Evolutionary conservation across 2,329 filamentous ascomycete genomes (phyloP), one percentile per base, ranked within the genome.

Genomic region (Cephalotrichum gorgonifer): DNA sequence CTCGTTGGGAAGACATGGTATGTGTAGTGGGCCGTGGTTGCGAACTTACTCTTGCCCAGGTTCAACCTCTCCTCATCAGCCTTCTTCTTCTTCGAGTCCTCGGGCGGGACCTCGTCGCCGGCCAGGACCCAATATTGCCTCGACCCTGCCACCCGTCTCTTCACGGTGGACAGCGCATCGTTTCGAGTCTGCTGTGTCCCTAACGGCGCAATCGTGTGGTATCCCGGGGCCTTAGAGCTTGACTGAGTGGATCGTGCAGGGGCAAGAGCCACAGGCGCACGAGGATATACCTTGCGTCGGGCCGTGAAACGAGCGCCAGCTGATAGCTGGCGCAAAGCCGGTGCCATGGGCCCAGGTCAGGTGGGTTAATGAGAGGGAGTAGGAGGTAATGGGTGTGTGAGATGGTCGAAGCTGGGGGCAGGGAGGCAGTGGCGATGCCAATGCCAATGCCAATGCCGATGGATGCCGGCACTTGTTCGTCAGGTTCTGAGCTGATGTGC

Each of bases 1-100:
- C 20, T 22, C 5, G 15, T 6, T 9, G n/a, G 28, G 17, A 22
- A 22, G 15, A 4, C 17, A 11, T 33, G 22, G 20, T 17, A 22
- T n/a, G 17, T 38, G n/a, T 22, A 20, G 12, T 15, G 30, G 30
- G 15, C n/a, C n/a, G 30, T 3, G 30, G 8, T 15, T 15, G n/a
- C 4, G 14, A n/a, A 41, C 17, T 31, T 44, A 31, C 44, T 50
- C 42, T 39, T 42, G 23, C 33, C 43, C 15, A 52, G 38, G 17
- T 46, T 49, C 11, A 41, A 26, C 35, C 41, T 35, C 27, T 22
- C 30, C 14, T 41, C 43, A 12, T 52, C 48, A 23, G 44, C 47
- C 2, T 52, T 27, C 30, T 44, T 43, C 48, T 54, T 48, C 17
- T 46, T 20, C 11, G 35, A 25, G 38, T 48, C 46, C 46, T 38